phyloP scores from a whole-genome alignment of 495 filamentous ascomycete genomes.

The Penicillium odoratum region DNA sequence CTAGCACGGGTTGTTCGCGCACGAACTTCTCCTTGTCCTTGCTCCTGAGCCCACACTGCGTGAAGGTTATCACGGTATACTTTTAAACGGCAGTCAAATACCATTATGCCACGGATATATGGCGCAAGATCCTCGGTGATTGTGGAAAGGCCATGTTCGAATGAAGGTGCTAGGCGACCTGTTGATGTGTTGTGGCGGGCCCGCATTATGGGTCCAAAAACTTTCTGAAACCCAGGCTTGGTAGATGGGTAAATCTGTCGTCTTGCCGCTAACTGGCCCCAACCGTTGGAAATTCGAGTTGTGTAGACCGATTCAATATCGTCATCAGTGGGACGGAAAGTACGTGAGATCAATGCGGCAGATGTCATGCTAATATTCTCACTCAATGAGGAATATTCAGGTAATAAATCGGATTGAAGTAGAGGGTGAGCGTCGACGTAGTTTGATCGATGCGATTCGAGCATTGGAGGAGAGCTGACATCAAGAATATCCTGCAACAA shows the following conservation, averaged over 20 bases:
- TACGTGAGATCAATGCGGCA: conserved; percentile 31
- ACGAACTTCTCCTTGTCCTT: conserved; percentile 54
- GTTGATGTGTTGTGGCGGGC: conserved; percentile 31
- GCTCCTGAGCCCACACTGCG: conserved; percentile 53
- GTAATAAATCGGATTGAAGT: conserved; percentile 50
- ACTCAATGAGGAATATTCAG: conserved; percentile 43
- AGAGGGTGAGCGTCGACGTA: conserved; percentile 62
- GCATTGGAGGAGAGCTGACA: conserved; percentile 56
- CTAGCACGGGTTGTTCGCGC: conserved; percentile 76
- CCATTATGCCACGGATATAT: conserved; percentile 76
- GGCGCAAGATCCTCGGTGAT: conserved; percentile 79
- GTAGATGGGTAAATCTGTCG: conserved; percentile 17
- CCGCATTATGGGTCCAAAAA: conserved; percentile 39
- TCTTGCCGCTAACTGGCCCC: conserved; percentile 12
- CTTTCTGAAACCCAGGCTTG: conserved; percentile 25
- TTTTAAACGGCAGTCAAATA: conserved; percentile 69
- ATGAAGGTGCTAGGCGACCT: conserved; percentile 55
- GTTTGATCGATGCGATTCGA: conserved; percentile 60
- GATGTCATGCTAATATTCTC: conserved; percentile 38
- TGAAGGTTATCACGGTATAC: conserved; percentile 64
- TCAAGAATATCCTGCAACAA: conserved; percentile 53
- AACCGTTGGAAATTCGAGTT: conserved; percentile 26
- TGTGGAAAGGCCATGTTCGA: conserved; percentile 64
- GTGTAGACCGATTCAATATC: conserved; percentile 28
- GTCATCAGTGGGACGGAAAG: conserved; percentile 32